Evolutionary conservation across 2,329 filamentous ascomycete species (phyloP), one percentile per base, ranked within the genome.

Genomic region (Cercospora nicotianae): DNA sequence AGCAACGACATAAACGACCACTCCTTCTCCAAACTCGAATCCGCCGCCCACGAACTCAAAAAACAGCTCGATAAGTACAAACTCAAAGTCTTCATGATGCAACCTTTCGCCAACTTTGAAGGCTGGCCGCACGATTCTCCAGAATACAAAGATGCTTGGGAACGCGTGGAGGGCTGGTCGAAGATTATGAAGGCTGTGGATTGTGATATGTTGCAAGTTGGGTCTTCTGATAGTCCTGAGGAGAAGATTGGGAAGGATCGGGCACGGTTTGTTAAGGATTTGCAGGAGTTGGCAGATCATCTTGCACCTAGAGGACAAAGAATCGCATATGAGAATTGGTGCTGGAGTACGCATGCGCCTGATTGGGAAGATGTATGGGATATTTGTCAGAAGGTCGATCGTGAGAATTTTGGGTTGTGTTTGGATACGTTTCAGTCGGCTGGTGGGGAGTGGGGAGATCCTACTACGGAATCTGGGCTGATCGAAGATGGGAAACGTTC

Each of bases 251-350:
- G 82, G 0, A 80, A 78, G 0, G 81, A 85, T 5, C 79, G 83
- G 5, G 80, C 81, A 0, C 80, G 83, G 8, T 82, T 91, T 20
- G 86, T 90, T 0, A 74, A 78, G 0, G 90, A 93, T 72, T 82
- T 94, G 0, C 83, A 83, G 1, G 83, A 88, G 66, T 81, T 94
- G 6, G 88, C 87, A 2, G 88, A 91, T 64, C 79, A 90, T 62
- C 82, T 91, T 1, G 85, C 84, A 0, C 76, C 82, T 23, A 83
- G 86, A 58, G 83, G 83, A 0, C 86, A 88, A 75, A 83, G 86
- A 6, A 80, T 94, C 18, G 90, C 90, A 0, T 94, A 93, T 72
- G 91, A 94, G 79, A 93, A 93, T 75, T 93, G 90, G 90, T 92
- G 90, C 79, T 94, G 91, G 91, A 88, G 88, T 0, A 91, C 90